These are phyloP conservation scores for Mycena crocata DNA, from an alignment of 768 basidiomycete genomes.

Conservation along the genomic window DNA sequence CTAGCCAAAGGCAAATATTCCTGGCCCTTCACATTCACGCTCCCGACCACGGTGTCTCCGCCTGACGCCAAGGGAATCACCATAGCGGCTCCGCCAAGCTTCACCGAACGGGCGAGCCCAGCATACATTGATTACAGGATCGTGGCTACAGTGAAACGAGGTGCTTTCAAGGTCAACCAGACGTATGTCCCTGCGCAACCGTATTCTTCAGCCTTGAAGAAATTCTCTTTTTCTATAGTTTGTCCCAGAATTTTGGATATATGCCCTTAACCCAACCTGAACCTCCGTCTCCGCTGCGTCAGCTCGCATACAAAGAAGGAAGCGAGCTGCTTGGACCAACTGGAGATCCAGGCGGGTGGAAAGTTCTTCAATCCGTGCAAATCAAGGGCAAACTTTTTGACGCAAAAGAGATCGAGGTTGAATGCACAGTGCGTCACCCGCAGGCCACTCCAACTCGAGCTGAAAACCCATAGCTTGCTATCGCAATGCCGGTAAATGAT, in stretches of 20 bases:
- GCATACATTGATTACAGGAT: slow-evolving; percentile 69
- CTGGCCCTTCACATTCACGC: slow-evolving; percentile 61
- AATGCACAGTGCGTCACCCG: slow-evolving; percentile 45
- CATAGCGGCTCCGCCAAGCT: slow-evolving; percentile 63
- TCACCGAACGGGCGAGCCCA: slow-evolving; percentile 65
- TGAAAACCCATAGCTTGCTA: slow-evolving; percentile 51
- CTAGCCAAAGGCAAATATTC: slow-evolving; percentile 54
- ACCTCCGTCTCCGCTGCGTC: slow-evolving; percentile 49
- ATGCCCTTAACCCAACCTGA: slow-evolving; percentile 47
- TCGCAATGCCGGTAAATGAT: slow-evolving; percentile 57
- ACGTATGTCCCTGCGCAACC: slow-evolving; percentile 48
- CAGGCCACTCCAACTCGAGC: background rate
- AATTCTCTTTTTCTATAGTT: slow-evolving; percentile 29
- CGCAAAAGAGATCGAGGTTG: slow-evolving; percentile 44
- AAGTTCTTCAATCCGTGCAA: slow-evolving; percentile 40
- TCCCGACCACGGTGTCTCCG: slow-evolving; percentile 57
- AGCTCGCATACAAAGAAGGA: slow-evolving; percentile 48
- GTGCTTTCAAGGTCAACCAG: slow-evolving; percentile 61
- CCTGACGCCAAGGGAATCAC: slow-evolving; percentile 48
- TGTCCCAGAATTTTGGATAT: slow-evolving; percentile 47
- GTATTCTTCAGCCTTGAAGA: background rate
- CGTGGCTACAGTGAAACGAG: slow-evolving; percentile 60
- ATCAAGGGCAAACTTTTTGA: slow-evolving; percentile 50
- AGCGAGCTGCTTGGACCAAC: slow-evolving; percentile 47
- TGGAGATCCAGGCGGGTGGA: slow-evolving; percentile 54